These are phyloP conservation scores for Eimeria tenella DNA, from an alignment of 169 alveolate genomes.

Conservation along the genomic window DNA sequence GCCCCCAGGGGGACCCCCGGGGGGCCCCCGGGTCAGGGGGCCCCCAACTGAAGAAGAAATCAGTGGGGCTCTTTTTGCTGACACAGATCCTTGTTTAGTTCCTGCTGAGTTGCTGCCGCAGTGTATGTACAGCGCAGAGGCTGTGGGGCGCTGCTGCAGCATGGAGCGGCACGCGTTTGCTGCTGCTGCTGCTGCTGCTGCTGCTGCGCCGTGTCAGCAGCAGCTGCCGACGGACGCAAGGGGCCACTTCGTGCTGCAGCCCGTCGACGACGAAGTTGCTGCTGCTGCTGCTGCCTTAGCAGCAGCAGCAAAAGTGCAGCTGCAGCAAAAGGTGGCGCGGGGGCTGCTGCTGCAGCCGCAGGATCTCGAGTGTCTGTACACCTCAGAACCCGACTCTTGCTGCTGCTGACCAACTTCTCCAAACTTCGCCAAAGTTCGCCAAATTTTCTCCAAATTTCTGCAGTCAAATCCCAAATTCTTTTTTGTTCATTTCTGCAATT, in stretches of 20 bases:
- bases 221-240: not conserved
- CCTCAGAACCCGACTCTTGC: no score
- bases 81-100: slow-evolving; percentile 61
- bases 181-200: not conserved
- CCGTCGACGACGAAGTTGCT: not conserved
- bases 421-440: no score
- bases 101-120: slow-evolving; percentile 69
- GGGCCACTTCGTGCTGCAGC: not conserved
- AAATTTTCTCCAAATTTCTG: no score
- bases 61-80: slow-evolving; percentile 26
- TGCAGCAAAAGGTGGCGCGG: not conserved
- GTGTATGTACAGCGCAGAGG: slow-evolving; percentile 61
- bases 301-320: not conserved
- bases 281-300: slow-evolving; percentile 19
- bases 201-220: not conserved
- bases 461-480: no score
- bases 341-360: slow-evolving; percentile 22
- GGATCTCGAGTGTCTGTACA: not conserved
- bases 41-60: slow-evolving; percentile 36
- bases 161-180: slow-evolving; percentile 57
- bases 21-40: not conserved
- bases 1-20: not conserved
- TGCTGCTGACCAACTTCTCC: no score
- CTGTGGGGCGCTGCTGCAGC: not conserved
- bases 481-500: no score